Evolutionary conservation across 306 rosid species (phyloP), one percentile per base, ranked within the genome.

Genomic region (Pachyrhizus erosus): DNA sequence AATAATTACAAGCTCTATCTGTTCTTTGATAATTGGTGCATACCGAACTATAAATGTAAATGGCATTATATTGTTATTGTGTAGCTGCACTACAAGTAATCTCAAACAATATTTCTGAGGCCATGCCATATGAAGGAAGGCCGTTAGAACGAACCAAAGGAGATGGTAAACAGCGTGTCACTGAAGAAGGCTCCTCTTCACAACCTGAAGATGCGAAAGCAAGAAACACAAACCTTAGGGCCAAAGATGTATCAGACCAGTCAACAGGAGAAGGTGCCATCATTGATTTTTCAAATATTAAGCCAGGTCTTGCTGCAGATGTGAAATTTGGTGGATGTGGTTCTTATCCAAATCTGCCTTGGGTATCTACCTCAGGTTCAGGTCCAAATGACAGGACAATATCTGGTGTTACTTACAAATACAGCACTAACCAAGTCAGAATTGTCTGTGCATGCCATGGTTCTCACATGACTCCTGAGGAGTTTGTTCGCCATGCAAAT

Each of bases 361-460:
- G 98, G 99, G 99, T 96, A 80, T 96, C 99, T 18, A 96, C 98
- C 64, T 88, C 93, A 9, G 96, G 91, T 75, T 82, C 91, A 8
- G 97, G 97, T 39, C 89, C 97, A 39, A 86, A 89, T 51, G 99
- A 98, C 40, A 89, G 88, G 89, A 93, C 97, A 2, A 92, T 96
- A 71, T 96, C 99, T 67, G 99, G 99, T 73, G 99, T 93, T 54
- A 96, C 99, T 46, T 96, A 92, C 88, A 69, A 84, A 81, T 93
- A 84, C 87, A 90, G 42, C 73, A 49, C 90, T 71, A 89, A 88
- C 91, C 94, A 93, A 84, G 88, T 96, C 49, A 88, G 83, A 67
- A 93, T 96, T 40, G 94, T 96, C 18, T 96, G 99, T 81, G 99
- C 98, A 73, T 96, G 99, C 87, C 99, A 96, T 76, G 79, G 98